A percentile compares a stretch with the other conserved stretches of the same genome.
Conservation (phyloP, 345 rosid genomes). For the Bruguiera sexangula region DNA sequence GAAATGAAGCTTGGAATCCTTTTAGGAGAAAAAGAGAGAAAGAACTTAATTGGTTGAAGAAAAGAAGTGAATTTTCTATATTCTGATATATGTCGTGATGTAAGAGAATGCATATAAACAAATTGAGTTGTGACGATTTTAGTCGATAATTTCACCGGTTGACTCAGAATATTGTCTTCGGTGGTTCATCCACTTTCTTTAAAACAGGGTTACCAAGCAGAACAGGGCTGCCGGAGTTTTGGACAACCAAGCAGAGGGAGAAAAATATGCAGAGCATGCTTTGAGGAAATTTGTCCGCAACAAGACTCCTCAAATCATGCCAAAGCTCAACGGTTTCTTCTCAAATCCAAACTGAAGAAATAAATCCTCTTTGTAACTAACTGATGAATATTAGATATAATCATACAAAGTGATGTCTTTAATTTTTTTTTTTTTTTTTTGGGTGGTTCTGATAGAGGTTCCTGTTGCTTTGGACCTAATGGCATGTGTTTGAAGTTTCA, state of each 20-base stretch:
- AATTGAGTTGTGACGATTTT: too few relatives aligned
- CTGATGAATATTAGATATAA: not conserved
- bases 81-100: too few relatives aligned
- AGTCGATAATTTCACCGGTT: too few relatives aligned
- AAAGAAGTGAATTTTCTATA: too few relatives aligned
- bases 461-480: not conserved
- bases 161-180: not conserved
- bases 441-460: not conserved
- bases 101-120: too few relatives aligned
- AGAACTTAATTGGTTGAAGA: too few relatives aligned
- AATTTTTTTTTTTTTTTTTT: not conserved
- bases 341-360: slow-evolving; percentile 53
- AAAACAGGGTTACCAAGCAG: slow-evolving; percentile 74
- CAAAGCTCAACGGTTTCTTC: slow-evolving; percentile 80
- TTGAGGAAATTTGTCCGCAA: slow-evolving; percentile 71
- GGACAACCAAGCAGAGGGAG: slow-evolving; percentile 87
- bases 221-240: slow-evolving; percentile 83
- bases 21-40: too few relatives aligned
- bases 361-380: not conserved
- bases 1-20: too few relatives aligned
- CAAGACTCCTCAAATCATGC: slow-evolving; percentile 85
- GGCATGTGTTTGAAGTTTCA: not conserved
- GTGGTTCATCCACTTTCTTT: not conserved
- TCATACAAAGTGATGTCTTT: not conserved
- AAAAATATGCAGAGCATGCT: slow-evolving; percentile 66